Evolutionary conservation across 2,329 filamentous ascomycete genomes (phyloP).

Genomic region (Nothomitra cinnamomea): DNA sequence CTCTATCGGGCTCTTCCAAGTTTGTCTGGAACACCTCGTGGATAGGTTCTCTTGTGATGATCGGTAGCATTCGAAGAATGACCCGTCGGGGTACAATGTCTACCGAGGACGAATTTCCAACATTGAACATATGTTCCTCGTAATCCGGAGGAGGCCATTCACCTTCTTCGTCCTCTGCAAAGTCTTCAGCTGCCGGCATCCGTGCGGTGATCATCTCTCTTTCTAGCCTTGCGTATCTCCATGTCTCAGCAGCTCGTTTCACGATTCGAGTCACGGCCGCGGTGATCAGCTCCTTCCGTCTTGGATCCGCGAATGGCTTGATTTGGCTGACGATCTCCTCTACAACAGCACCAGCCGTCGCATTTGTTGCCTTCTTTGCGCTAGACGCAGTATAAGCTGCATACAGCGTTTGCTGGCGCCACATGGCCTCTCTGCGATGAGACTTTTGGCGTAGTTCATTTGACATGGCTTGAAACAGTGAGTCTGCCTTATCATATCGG

Average conservation of each 20-base stretch:
- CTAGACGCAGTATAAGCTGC: conserved; percentile 38
- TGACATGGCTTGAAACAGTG: conserved; percentile 35
- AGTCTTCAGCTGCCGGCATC: conserved; percentile 24
- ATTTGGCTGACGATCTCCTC: conserved; percentile 39
- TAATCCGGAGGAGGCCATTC: conserved; percentile 19
- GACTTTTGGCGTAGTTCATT: conserved; percentile 39
- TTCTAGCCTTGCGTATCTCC: conserved; percentile 39
- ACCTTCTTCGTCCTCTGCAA: conserved; percentile 18
- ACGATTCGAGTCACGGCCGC: conserved; percentile 36
- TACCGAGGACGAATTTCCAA: conserved; percentile 8
- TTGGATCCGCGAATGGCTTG: conserved; percentile 34
- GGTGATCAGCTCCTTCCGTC: conserved; percentile 32
- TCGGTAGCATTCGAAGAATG: conserved; percentile 33
- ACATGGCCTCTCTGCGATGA: conserved; percentile 37
- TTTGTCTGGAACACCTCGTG: conserved; percentile 27
- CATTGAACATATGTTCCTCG: conserved; percentile 7
- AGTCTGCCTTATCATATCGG: conserved; percentile 37
- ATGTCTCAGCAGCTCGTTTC: conserved; percentile 40
- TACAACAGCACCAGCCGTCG: conserved; percentile 36
- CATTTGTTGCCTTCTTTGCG: conserved; percentile 38
- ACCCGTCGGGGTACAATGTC: conserved; percentile 23
- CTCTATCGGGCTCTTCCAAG: conserved; percentile 26
- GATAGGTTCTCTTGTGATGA: conserved; percentile 33
- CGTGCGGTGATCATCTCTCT: conserved; percentile 35
- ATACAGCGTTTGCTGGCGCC: conserved; percentile 39